Base-by-base conservation (phyloP, 169 alveolate species). In the Fabrea salina region DNA sequence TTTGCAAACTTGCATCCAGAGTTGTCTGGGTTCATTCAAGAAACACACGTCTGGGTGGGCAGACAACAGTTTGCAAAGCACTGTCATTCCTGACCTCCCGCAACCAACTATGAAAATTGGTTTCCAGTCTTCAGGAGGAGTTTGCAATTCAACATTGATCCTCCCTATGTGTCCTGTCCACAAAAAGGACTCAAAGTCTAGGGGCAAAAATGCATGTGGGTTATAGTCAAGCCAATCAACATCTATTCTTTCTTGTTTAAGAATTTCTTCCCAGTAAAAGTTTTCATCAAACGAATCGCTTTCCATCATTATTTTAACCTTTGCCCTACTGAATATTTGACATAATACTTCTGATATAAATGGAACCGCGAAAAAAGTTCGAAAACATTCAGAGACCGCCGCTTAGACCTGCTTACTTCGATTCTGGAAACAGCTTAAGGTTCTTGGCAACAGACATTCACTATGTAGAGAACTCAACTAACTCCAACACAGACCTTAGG, bases 1-100 rank as follows among this genome's bases (percentile, higher is more conserved):
- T 6, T 58, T 58, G 70, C 32, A 70, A 64, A 40, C 70, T 68
- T 35, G 72, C 79, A 70, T 54, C 66, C 79, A 70, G 35, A 70
- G 79, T 35, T 70, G 33, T 7, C 79, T 13, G 16, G 79, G 79
- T 40, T 70, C 79, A n/a, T 70, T 64, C 40, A 70, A 64, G 11
- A 70, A 54, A 13, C 51, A 40, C 33, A 70, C 8, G 25, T 64
- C 79, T 11, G 47, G 50, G 25, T 70, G 61, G 37, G 47, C 79
- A n/a, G 72, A 70, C 8, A 70, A 32, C 22, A 70, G 40, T 64
- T 70, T 64, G 13, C 33, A 30, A 1, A 70, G 59, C 11, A 70
- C 67, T 13, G 79, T 70, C 0, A 40, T 33, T 5, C 79, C 79
- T 8, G 79, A 30, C 58, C 79, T 30, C 25, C 79, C 79, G n/a